phyloP scores from a whole-genome alignment of 2,329 filamentous ascomycete genomes.

The Orbilia oligospora region DNA sequence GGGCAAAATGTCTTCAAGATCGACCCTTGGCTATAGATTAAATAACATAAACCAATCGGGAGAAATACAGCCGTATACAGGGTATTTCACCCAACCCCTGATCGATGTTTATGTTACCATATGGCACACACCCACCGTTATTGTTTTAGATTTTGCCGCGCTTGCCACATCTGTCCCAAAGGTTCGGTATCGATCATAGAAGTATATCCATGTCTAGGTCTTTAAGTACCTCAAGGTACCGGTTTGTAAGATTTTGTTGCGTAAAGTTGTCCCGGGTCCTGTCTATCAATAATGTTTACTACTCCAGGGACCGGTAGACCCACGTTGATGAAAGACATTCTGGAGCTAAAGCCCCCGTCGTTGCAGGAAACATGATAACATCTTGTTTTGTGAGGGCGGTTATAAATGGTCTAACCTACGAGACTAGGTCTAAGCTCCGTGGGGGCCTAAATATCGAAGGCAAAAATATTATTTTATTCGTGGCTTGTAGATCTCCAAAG shows the following conservation, averaged over 20 bases:
- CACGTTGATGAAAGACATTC: background rate
- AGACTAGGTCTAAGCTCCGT: background rate
- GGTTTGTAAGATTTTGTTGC: background rate
- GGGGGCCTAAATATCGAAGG: background rate
- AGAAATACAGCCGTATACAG: background rate
- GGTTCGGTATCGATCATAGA: background rate
- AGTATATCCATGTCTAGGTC: background rate
- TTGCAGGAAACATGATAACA: background rate
- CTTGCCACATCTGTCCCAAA: background rate
- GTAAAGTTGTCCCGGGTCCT: too few species aligned
- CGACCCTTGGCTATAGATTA: background rate
- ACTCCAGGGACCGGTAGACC: background rate
- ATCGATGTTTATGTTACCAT: slow-evolving; percentile 4
- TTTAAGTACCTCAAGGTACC: background rate
- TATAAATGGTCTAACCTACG: too few species aligned
- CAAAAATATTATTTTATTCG: background rate
- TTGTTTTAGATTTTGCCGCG: slow-evolving; percentile 9
- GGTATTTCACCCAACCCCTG: background rate
- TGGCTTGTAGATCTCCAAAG: background rate
- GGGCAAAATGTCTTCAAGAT: background rate
- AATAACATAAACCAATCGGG: slow-evolving; percentile 14
- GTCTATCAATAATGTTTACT: background rate
- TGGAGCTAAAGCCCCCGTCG: background rate
- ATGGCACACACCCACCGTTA: background rate
- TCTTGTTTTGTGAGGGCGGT: background rate